Base-by-base conservation (phyloP, 306 rosid genomes). In the Fagus crenata region DNA sequence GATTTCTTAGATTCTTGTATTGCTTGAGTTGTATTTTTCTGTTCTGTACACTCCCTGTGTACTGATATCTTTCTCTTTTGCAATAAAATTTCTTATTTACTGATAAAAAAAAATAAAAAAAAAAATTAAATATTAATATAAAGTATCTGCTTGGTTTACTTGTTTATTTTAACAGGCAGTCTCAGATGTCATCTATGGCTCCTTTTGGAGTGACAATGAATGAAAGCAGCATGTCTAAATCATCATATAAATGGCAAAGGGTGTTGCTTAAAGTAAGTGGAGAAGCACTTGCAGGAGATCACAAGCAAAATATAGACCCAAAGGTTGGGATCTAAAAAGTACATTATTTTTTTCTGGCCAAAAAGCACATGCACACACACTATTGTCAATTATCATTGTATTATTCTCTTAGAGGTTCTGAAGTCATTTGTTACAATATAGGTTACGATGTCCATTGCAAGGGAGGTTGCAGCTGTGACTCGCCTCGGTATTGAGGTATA, bases 251-350 rank as follows among this genome's bases (percentile, higher is more conserved):
- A 83, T 95, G 99, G 99, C 79, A 53, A 82, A 90, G 99, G 88
- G 97, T 95, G 42, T 89, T 95, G 86, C 99, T 95, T 79, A 95
- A 95, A 89, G 99, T 95, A 71, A 90, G 94, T 2, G 99, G 99
- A 36, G 99, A 95, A 89, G 99, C 99, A 71, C 97, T 95, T 86
- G 96, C 96, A 0, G 99, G 99, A 72, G 99, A 95, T 73, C 86
- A 81, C 4, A 39, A 74, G 9, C 93, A 92, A 87, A 95, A 90
- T 78, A 95, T 95, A 82, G 99, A 95, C 77, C 99, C 99, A 6
- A 90, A 95, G 97, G 97, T 95, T 59, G 40, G 79, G 65, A 56
- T 77, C 33, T 39, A 53, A 64, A 67, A 61, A 33, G 40, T 67
- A 55, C 6, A 74, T 59, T 53, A 3, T 31, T 37, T 67, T 8